These are phyloP conservation scores for Chenopodium album DNA, from an alignment of 148 eudicot genomes.

Conservation along the genomic window DNA sequence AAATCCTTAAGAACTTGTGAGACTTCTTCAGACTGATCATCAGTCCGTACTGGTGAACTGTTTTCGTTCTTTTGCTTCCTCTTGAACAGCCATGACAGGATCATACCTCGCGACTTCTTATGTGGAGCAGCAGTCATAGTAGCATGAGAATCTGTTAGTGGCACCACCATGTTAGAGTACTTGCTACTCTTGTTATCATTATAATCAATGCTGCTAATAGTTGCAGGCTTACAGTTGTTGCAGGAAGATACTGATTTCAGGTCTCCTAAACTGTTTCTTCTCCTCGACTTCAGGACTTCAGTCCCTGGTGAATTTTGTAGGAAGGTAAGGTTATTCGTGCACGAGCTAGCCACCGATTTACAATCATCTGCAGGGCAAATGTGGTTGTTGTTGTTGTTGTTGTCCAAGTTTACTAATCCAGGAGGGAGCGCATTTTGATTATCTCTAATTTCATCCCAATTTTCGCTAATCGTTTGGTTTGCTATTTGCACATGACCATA, in stretches of 20 bases:
- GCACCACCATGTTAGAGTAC: slow-evolving; percentile 56
- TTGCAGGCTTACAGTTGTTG: slow-evolving; percentile 66
- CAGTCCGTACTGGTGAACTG: slow-evolving; percentile 47
- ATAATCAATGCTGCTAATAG: slow-evolving; percentile 30
- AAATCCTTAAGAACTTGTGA: slow-evolving; percentile 46
- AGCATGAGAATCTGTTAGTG: slow-evolving; percentile 64
- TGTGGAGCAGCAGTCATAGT: slow-evolving; percentile 41
- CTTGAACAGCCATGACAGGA: slow-evolving; percentile 71
- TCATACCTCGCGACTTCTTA: slow-evolving; percentile 43
- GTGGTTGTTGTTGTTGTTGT: slow-evolving; percentile 8
- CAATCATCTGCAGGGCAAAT: slow-evolving; percentile 41
- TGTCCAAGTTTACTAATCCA: slow-evolving; percentile 25
- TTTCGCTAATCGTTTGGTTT: slow-evolving; percentile 46
- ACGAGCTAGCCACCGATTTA: slow-evolving; percentile 51
- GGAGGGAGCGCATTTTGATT: slow-evolving; percentile 30
- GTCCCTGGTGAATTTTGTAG: slow-evolving; percentile 46
- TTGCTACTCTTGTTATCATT: slow-evolving; percentile 33
- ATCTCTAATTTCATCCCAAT: slow-evolving; percentile 50
- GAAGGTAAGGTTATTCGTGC: slow-evolving; percentile 34
- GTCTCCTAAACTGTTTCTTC: slow-evolving; percentile 73
- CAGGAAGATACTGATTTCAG: slow-evolving; percentile 59
- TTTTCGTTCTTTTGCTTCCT: slow-evolving; percentile 58
- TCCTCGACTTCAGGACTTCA: slow-evolving; percentile 45
- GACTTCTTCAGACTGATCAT: slow-evolving; percentile 47
- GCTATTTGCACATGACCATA: slow-evolving; percentile 49